These are phyloP conservation scores for Ogataea saltuana DNA, from an alignment of 805 yeast species.

Conservation along the genomic window DNA sequence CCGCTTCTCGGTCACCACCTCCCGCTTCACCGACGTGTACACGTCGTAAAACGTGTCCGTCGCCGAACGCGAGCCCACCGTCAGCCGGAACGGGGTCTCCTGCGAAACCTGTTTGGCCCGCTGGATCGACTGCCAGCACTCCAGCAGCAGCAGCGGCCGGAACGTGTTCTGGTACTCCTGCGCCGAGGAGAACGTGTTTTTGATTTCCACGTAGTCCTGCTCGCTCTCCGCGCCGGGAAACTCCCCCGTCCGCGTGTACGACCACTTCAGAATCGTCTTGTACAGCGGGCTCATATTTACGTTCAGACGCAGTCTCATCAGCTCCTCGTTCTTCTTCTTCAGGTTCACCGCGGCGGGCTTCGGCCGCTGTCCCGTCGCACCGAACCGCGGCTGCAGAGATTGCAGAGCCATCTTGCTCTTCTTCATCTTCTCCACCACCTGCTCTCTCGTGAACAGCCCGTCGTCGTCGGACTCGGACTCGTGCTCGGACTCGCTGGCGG, in stretches of 20 bases:
- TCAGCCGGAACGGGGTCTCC: conserved; percentile 61
- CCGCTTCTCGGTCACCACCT: conserved; percentile 49
- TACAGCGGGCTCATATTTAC: conserved; percentile 80
- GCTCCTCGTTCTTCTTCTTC: conserved; percentile 62
- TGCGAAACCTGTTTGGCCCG: conserved; percentile 64
- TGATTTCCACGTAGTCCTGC: conserved; percentile 46
- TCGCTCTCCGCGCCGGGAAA: conserved; percentile 50
- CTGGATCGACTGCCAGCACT: conserved; percentile 91
- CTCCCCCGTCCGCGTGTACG: conserved; percentile 55
- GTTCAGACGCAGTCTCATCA: conserved; percentile 76
- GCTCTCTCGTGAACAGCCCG: conserved; percentile 44
- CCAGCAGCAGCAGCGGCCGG: conserved; percentile 80
- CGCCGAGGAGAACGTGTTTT: conserved; percentile 55
- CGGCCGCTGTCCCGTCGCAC: conserved; percentile 9
- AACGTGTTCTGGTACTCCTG: conserved; percentile 68
- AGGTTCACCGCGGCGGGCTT: conserved; percentile 34
- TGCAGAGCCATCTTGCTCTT: conserved; percentile 29
- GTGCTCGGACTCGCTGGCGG: conserved; percentile 21
- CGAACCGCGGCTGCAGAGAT: conserved; percentile 29
- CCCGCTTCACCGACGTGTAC: conserved; percentile 65
- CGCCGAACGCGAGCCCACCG: conserved; percentile 77
- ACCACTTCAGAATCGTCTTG: conserved; percentile 71
- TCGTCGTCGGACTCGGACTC: conserved; percentile 40
- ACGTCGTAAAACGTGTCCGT: conserved; percentile 89
- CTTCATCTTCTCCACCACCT: conserved; percentile 32